A percentile compares a stretch with the other conserved stretches of the same genome.
These are phyloP conservation scores for Aechmea fasciata DNA, from an alignment of 176 grass and related monocot species.

Conservation along the genomic window DNA sequence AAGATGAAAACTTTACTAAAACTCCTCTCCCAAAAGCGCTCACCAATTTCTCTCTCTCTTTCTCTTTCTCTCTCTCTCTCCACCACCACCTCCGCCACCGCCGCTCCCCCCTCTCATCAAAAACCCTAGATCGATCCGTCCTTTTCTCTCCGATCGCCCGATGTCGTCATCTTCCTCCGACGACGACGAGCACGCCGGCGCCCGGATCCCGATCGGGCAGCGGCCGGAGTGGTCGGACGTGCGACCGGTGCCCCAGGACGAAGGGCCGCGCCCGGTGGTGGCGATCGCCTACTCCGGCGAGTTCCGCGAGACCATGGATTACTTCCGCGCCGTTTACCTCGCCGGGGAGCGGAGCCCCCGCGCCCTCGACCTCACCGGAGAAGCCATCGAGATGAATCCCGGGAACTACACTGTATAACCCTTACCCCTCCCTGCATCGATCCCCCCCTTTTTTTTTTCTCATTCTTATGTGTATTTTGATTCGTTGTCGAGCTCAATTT, in stretches of 20 bases:
- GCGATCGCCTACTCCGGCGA: constrained; percentile 59
- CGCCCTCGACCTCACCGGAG: constrained; percentile 54
- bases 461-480: not conserved
- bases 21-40: no score
- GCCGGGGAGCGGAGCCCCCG: constrained; percentile 53
- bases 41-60: no score
- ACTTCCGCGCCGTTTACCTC: constrained; percentile 82
- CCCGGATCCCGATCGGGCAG: constrained; percentile 35
- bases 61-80: no score
- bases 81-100: no score
- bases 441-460: not conserved
- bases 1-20: no score
- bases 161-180: constrained; percentile 17
- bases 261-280: constrained; percentile 57
- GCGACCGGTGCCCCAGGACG: constrained; percentile 55
- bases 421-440: no score
- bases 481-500: no score
- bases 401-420: constrained; percentile 74
- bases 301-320: constrained; percentile 86
- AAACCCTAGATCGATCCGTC: no score
- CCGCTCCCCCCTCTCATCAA: no score
- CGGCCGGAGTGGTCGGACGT: constrained; percentile 71
- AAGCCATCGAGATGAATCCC: constrained; percentile 64
- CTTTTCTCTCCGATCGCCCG: not conserved
- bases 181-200: not conserved